A percentile compares a stretch with the other conserved stretches of the same genome.
These are phyloP conservation scores for Macrophomina pseudophaseolina DNA, from an alignment of 2,329 filamentous ascomycete genomes.

Conservation along the genomic window DNA sequence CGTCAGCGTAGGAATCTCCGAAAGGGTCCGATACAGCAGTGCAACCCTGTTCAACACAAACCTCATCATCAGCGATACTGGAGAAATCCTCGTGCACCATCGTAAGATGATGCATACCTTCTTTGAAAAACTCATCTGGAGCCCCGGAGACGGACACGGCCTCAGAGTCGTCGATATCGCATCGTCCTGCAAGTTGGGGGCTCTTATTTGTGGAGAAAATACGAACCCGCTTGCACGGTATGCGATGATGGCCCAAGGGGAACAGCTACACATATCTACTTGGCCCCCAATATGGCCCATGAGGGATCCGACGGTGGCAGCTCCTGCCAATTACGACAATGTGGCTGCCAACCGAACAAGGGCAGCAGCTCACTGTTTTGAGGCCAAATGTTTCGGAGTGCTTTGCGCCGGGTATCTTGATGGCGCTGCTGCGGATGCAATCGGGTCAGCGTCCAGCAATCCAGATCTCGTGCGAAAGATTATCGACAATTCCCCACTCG, in stretches of 20 bases:
- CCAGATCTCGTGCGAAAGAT: constrained; percentile 38
- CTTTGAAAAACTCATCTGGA: constrained; percentile 63
- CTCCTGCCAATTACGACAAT: constrained; percentile 57
- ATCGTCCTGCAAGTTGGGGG: constrained; percentile 53
- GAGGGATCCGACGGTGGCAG: constrained; percentile 30
- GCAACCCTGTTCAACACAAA: constrained; percentile 60
- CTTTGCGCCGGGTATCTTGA: constrained; percentile 54
- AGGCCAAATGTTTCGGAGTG: constrained; percentile 62
- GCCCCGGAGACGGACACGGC: constrained; percentile 58
- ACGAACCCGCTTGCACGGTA: constrained; percentile 62
- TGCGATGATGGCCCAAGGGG: constrained; percentile 59
- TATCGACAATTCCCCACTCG: constrained; percentile 48
- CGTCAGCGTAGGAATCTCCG: constrained; percentile 58
- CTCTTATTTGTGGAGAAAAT: constrained; percentile 63
- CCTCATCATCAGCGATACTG: constrained; percentile 52
- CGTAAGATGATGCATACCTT: constrained; percentile 62
- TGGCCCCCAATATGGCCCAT: constrained; percentile 64
- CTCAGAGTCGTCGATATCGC: constrained; percentile 53
- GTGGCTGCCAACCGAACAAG: constrained; percentile 58
- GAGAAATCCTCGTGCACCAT: constrained; percentile 57
- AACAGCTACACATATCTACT: constrained; percentile 61
- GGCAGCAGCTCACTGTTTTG: constrained; percentile 62
- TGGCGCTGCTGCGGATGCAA: constrained; percentile 44
- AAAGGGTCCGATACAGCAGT: constrained; percentile 50
- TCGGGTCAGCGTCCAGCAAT: constrained; percentile 38